These are phyloP conservation scores for Inga oerstediana DNA, from an alignment of 306 rosid genomes.

Conservation along the genomic window DNA sequence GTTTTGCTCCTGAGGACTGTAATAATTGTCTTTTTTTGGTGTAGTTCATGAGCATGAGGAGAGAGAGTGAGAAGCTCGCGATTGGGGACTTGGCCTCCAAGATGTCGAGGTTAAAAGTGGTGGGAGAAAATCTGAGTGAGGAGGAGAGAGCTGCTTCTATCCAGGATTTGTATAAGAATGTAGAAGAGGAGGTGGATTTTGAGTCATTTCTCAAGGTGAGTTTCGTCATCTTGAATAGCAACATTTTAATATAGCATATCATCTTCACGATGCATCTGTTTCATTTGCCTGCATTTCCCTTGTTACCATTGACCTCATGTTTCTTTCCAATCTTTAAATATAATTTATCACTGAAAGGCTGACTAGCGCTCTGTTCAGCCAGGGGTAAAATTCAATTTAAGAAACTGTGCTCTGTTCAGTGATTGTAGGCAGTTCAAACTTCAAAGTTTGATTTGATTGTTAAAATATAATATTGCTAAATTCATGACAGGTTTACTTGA, in stretches of 20 bases:
- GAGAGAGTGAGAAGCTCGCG: conserved; percentile 75
- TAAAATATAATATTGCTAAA: not conserved
- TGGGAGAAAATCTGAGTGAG: conserved; percentile 87
- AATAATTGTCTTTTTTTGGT: conserved; percentile 21
- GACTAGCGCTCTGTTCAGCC: not conserved
- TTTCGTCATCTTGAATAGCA: conserved; percentile 22
- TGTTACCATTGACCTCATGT: not conserved
- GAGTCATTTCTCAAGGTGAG: conserved; percentile 89
- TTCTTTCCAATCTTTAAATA: conserved; percentile 19
- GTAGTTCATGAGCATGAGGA: conserved; percentile 87
- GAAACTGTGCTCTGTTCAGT: not conserved
- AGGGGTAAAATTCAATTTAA: not conserved
- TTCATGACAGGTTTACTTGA: conserved; percentile 70
- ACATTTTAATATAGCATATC: conserved; percentile 23
- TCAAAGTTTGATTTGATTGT: conserved; percentile 21
- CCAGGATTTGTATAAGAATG: conserved; percentile 64
- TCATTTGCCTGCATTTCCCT: not conserved
- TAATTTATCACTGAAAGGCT: conserved; percentile 2
- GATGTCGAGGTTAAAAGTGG: conserved; percentile 83
- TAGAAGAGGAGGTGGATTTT: conserved; percentile 82
- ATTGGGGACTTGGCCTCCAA: conserved; percentile 81
- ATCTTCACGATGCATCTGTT: conserved; percentile 14
- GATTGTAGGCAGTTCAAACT: not conserved
- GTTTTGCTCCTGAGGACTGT: conserved; percentile 31
- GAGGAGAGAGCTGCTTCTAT: conserved; percentile 85